These are phyloP conservation scores for Podospora bellae-mahoneyi DNA, from an alignment of 495 filamentous ascomycete species.

Conservation along the genomic window DNA sequence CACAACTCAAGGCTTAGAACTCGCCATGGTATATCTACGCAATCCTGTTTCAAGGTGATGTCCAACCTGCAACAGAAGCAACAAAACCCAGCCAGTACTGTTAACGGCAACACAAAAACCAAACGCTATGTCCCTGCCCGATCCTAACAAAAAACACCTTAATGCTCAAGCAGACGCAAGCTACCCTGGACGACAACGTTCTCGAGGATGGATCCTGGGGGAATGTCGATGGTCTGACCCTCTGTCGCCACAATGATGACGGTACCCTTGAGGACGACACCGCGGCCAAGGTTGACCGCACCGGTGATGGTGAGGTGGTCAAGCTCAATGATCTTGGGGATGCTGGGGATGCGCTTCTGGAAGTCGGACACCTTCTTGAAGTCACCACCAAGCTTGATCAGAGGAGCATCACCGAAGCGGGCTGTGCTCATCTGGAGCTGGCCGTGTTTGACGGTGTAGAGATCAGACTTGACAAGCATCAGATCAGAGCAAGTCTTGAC, in stretches of 20 bases:
- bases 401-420: conserved; percentile 95
- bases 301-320: conserved; percentile 98
- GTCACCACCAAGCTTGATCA: conserved; percentile 98
- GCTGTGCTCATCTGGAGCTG: conserved; percentile 93
- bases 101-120: conserved; percentile 7
- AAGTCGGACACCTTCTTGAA: conserved; percentile 99
- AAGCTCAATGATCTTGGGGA: conserved; percentile 96
- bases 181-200: conserved; percentile 99
- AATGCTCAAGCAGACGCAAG: conserved; percentile 91
- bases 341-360: conserved; percentile 93
- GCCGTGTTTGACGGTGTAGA: conserved; percentile 99
- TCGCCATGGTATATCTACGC: neutral
- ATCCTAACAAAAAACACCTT: conserved; percentile 30
- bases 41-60: neutral
- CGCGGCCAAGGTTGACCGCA: conserved; percentile 90
- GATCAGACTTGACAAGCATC: conserved; percentile 99
- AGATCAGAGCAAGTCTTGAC: conserved; percentile 99
- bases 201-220: conserved; percentile 92
- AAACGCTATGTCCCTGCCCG: neutral
- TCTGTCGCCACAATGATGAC: conserved; percentile 99
- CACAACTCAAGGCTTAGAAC: neutral
- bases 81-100: neutral
- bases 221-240: conserved; percentile 96
- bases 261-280: conserved; percentile 96
- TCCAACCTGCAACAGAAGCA: conserved; percentile 6